Evolutionary conservation across 1,284 basidiomycete genomes (phyloP).

Genomic region (Trichosporon asahii): DNA sequence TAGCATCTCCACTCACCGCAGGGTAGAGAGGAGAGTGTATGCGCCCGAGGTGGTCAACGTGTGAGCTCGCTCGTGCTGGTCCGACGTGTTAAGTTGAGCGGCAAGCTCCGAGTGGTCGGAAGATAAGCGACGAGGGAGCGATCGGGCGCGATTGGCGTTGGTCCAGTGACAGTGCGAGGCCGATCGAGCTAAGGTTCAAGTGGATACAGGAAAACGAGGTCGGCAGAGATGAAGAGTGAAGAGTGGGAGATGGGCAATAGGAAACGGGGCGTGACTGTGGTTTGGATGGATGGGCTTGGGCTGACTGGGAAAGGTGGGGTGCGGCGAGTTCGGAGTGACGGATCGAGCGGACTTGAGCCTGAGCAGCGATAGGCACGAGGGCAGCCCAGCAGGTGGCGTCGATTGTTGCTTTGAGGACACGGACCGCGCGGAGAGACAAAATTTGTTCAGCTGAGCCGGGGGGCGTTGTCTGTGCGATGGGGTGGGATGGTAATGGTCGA

Average conservation of each 20-base stretch:
- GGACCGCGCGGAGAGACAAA: not conserved
- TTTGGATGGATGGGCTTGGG: not conserved
- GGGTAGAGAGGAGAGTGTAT: not conserved
- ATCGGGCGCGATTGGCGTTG: not conserved
- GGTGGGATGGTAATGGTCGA: not conserved
- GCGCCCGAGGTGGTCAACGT: not conserved
- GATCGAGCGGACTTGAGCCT: not conserved
- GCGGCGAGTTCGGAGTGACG: not conserved
- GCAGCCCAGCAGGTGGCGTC: not conserved
- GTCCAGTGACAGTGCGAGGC: not conserved
- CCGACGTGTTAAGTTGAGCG: not conserved
- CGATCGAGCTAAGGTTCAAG: not conserved
- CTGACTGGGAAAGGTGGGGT: not conserved
- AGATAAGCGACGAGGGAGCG: not conserved
- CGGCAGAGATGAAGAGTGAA: not conserved
- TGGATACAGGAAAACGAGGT: not conserved
- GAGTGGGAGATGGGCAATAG: not conserved
- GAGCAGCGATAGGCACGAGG: conserved; percentile 1
- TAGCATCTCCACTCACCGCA: conserved; percentile 1
- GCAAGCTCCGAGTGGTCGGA: not conserved
- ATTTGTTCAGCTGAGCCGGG: not conserved
- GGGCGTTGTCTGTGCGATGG: not conserved
- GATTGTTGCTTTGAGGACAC: not conserved
- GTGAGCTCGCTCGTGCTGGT: not conserved
- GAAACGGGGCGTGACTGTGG: not conserved